Base-by-base conservation (phyloP, 2,329 filamentous ascomycete species). In the Penicillium janthinellum region DNA sequence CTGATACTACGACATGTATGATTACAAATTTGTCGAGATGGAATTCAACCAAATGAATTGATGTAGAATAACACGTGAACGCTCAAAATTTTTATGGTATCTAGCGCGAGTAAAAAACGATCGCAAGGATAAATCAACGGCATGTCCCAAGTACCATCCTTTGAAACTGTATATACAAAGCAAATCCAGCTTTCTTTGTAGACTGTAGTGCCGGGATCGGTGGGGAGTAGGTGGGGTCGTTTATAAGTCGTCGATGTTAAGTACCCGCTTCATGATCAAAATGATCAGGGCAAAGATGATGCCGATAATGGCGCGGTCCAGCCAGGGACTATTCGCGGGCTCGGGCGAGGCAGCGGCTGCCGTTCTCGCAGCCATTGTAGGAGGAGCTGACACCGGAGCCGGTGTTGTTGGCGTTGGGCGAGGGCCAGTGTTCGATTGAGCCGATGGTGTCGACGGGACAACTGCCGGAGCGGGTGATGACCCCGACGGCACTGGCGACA, bases 241-340 rank as follows among this genome's bases (percentile, higher is more conserved):
- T 15, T 44, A 69, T 11, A 69, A 48, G 45, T 72, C 68, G 5
- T 73, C 70, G 4, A 66, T 56, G 15, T 64, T 64, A 14, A 66
- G 61, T 20, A 84, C 75, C 58, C 82, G 82, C 57, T 79, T 80
- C 25, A 85, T 64, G 3, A 96, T 79, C 80, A 96, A 85, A 22
- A 90, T 85, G 3, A 88, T 79, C 20, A 96, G 78, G 28, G 90
- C 81, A 14, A 91, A 82, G 0, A 91, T 80, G 17, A 96, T 77
- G 6, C 86, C 88, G 22, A 88, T 86, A 65, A 96, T 96, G 39
- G 88, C 84, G 63, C 90, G 86, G 75, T 96, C 93, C 17, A 96
- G 82, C 90, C 91, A 96, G 12, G 87, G 78, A 1, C 88, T 85
- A 38, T 58, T 65, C 2, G 55, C 57, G 4, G 64, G 61, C 15